These are phyloP conservation scores for Fusarium coffeatum DNA, from an alignment of 2,329 filamentous ascomycete species.

Conservation along the genomic window DNA sequence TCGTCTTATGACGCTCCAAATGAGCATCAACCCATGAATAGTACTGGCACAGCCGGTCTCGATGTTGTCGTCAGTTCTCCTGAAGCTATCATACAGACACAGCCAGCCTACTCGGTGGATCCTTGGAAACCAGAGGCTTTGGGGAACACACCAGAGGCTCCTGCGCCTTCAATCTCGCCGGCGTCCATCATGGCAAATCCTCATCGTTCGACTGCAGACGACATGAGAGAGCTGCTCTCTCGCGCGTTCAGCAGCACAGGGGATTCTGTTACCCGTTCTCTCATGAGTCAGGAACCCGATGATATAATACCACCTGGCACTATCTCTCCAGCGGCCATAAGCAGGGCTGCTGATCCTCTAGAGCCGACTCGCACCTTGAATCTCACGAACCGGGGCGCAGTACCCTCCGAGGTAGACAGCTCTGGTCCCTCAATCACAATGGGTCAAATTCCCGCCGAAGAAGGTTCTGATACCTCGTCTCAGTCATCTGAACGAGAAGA, in stretches of 20 bases:
- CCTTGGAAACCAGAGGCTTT: constrained; percentile 45
- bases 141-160: constrained; percentile 33
- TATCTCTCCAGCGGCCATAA: constrained; percentile 55
- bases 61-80: constrained; percentile 32
- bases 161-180: constrained; percentile 44
- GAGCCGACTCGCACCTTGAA: constrained; percentile 38
- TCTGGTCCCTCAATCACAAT: constrained; percentile 44
- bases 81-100: constrained; percentile 29
- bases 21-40: background rate
- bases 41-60: background rate
- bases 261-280: constrained; percentile 29
- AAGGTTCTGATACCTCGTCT: constrained; percentile 39
- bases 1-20: constrained; percentile 10
- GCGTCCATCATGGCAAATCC: constrained; percentile 45
- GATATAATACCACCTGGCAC: constrained; percentile 47
- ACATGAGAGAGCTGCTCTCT: constrained; percentile 38
- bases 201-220: constrained; percentile 35
- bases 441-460: constrained; percentile 43
- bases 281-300: constrained; percentile 37
- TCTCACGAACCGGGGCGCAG: constrained; percentile 31
- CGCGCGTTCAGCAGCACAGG: constrained; percentile 34
- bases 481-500: constrained; percentile 26
- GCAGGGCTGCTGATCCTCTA: constrained; percentile 44
- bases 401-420: constrained; percentile 36
- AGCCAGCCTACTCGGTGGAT: constrained; percentile 35